Evolutionary conservation across 805 yeast genomes (phyloP), one percentile per base, ranked within the genome.

Genomic region (Naumovozyma dairenensis): DNA sequence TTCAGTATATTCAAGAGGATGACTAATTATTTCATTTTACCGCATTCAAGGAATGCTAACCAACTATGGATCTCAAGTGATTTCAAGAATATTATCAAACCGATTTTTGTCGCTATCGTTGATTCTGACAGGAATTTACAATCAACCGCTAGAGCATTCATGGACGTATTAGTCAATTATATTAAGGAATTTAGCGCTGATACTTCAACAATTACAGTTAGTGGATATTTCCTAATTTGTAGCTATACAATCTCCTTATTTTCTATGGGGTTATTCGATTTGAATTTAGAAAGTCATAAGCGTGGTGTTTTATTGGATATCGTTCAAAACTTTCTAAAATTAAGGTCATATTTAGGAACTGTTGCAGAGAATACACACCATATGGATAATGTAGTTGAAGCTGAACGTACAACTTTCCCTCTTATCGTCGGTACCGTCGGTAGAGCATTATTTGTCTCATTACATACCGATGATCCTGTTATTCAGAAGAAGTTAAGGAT

Each of bases 391-490:
- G 49, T 57, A 3, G 35, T 45, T 3, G 40, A 37, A 2, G 42
- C 42, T 1, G 65, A 65, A 22, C 33, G 33, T 8, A 25, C 35
- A 2, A 50, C 59, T 7, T 65, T 68, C 35, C 38, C 45, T 0
- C 35, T 54, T 9, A 41, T 70, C 1, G 51, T 64, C 7, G 56
- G 64, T 4, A 49, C 64, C 4, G 53, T 71, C 32, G 82, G 77
- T 32, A 66, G 72, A 33, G 69, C 73, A 4, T 46, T 74, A 20
- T 59, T 73, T 20, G 45, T 72, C 16, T 69, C 73, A 1, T 49
- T 77, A 8, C 69, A 76, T 38, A 65, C 75, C 0, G 70, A 71
- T 30, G 69, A 65, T 25, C 48, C 65, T 13, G 75, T 71, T 15
- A 65, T 70, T 7, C 75, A 72, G 46, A 58, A 64, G 25, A 46